Base-by-base conservation (phyloP, 495 filamentous ascomycete species). In the Neurospora discreta region DNA sequence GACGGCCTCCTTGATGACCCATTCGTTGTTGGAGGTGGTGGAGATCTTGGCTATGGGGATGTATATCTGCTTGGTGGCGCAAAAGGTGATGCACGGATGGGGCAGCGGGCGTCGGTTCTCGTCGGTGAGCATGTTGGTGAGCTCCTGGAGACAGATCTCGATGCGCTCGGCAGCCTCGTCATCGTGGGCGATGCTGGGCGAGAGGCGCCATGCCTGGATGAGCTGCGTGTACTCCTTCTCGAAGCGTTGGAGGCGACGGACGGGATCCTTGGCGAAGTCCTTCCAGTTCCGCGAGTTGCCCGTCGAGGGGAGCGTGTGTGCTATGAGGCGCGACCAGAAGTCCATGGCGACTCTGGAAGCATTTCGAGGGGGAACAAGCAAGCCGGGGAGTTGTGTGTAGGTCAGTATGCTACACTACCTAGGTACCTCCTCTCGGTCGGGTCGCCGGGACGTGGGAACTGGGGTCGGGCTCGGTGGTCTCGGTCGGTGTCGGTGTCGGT, bases 311-410 rank as follows among this genome's bases (percentile, higher is more conserved):
- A 89, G 88, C 74, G 89, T 91, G 78, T 93, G 92, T 79, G 93
- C 93, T 82, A 97, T 89, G 76, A 97, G 87, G 82, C 94, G 90
- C 82, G 92, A 93, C 91, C 92, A 96, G 92, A 83, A 83, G 75
- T 83, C 81, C 81, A 83, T 83, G 74, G 78, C 74, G 76, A 77
- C 70, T 71, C 69, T 76, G 77, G 70, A 71, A 73, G 74, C 80
- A 81, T 83, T 75, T 78, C 81, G 77, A 77, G 73, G 15, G 8
- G 68, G 44, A 74, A 44, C 42, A 44, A 44, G 18, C 42, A 44
- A 18, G 3, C 42, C 18, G 42, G 42, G 18, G 42, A 39, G 33
- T 33, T 4, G 30, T 36, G 43, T 68, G 26, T 65, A n/a, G n/a
- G n/a, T 18, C 26, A 33, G 26, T 18, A 13, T 60, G 52, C 23